Evolutionary conservation across 2,329 filamentous ascomycete genomes (phyloP).

Genomic region (Aurifilum marmelostoma): DNA sequence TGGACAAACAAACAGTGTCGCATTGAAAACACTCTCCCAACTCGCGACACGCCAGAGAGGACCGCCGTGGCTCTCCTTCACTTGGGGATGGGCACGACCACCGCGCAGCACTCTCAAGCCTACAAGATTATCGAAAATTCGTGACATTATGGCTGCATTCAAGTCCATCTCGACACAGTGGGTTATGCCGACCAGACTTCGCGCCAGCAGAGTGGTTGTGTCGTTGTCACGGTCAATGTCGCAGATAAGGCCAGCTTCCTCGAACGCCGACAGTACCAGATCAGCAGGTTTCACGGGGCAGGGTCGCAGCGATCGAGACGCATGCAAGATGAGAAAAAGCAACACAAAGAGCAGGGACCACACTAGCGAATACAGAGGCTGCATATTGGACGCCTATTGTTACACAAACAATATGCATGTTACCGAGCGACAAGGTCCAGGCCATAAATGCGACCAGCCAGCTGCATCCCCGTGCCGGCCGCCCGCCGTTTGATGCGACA

Average conservation of each 20-base stretch:
- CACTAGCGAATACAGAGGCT: conserved; percentile 4
- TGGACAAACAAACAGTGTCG: neutral
- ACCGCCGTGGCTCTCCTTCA: neutral
- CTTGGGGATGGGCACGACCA: neutral
- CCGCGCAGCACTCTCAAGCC: neutral
- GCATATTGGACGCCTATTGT: conserved; percentile 23
- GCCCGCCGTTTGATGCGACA: conserved; percentile 17
- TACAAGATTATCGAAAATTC: neutral
- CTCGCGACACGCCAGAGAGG: neutral
- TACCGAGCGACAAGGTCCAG: conserved; percentile 31
- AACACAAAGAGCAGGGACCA: conserved; percentile 13
- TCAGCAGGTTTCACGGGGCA: neutral
- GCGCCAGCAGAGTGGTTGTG: neutral
- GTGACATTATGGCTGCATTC: neutral
- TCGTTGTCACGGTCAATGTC: neutral
- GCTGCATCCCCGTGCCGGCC: conserved; percentile 16
- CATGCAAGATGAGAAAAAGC: conserved; percentile 12
- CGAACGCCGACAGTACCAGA: neutral
- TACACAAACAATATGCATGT: conserved; percentile 34
- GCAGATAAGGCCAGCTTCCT: neutral
- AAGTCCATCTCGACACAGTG: neutral
- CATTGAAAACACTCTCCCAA: neutral
- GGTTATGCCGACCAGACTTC: neutral
- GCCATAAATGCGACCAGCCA: conserved; percentile 20
- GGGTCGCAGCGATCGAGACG: neutral